Evolutionary conservation across 345 rosid species (phyloP).

Genomic region (Draba incana): DNA sequence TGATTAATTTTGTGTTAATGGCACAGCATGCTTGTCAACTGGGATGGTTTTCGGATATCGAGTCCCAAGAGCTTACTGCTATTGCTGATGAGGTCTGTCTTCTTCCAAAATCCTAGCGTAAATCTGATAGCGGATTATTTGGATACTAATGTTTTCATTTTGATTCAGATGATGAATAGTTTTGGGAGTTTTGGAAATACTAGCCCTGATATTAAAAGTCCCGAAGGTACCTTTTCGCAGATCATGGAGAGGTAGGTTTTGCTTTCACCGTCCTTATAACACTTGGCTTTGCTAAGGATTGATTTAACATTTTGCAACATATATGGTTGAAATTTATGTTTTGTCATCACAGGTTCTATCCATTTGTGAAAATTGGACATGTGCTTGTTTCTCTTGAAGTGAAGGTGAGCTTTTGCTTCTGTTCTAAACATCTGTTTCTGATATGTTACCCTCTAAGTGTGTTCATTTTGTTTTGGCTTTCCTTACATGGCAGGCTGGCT

Average conservation of each 20-base stretch:
- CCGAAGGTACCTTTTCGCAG: slow-evolving; percentile 46
- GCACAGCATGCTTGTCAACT: slow-evolving; percentile 73
- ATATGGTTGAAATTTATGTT: background rate
- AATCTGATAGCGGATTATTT: slow-evolving; percentile 7
- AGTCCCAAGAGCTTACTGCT: slow-evolving; percentile 56
- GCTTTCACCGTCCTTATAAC: background rate
- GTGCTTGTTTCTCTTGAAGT: slow-evolving; percentile 69
- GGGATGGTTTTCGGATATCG: slow-evolving; percentile 77
- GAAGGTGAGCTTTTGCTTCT: slow-evolving; percentile 54
- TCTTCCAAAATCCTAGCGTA: slow-evolving; percentile 3
- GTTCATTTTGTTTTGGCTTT: background rate
- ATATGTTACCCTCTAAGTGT: slow-evolving; percentile 12
- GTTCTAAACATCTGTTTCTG: slow-evolving; percentile 7
- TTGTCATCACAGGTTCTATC: slow-evolving; percentile 67
- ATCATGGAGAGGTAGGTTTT: slow-evolving; percentile 61
- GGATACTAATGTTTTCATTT: slow-evolving; percentile 30
- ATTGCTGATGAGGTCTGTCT: slow-evolving; percentile 70
- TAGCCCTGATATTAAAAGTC: slow-evolving; percentile 32
- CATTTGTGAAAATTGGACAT: slow-evolving; percentile 66
- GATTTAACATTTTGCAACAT: background rate
- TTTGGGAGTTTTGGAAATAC: slow-evolving; percentile 56
- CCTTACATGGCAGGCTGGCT: slow-evolving; percentile 67
- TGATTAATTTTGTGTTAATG: slow-evolving; percentile 16
- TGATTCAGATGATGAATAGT: slow-evolving; percentile 56
- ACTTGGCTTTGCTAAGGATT: slow-evolving; percentile 6